phyloP scores from a whole-genome alignment of 2,329 filamentous ascomycete genomes.

The Penicillium rolfsii region DNA sequence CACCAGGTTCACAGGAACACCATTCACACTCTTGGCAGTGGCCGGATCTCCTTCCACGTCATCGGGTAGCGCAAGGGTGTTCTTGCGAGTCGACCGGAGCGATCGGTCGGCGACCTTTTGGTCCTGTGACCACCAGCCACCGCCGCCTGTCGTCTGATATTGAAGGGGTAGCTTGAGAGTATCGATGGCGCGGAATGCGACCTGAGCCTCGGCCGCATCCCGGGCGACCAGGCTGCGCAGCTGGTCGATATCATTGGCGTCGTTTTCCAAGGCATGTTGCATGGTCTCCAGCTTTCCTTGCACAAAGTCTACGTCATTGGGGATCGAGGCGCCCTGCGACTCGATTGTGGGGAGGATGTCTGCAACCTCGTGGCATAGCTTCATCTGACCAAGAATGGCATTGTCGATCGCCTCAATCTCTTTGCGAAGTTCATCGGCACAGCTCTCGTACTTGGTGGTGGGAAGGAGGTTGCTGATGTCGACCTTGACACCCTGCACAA shows the following conservation, averaged over 20 bases:
- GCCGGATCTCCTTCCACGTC: conserved; percentile 46
- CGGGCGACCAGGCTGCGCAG: conserved; percentile 62
- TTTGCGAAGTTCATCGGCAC: conserved; percentile 78
- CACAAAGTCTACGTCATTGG: conserved; percentile 67
- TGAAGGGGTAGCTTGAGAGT: conserved; percentile 71
- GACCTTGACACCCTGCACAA: conserved; percentile 73
- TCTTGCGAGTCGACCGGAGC: conserved; percentile 46
- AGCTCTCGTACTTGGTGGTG: conserved; percentile 89
- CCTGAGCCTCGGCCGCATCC: conserved; percentile 70
- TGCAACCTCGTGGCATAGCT: conserved; percentile 72
- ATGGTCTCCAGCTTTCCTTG: conserved; percentile 64
- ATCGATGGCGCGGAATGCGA: conserved; percentile 73
- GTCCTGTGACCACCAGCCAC: conserved; percentile 48
- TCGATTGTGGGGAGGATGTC: conserved; percentile 68
- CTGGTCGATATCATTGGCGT: conserved; percentile 62
- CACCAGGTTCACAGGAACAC: conserved; percentile 63
- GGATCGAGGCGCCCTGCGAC: conserved; percentile 65
- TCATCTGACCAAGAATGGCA: conserved; percentile 78
- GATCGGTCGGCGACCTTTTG: conserved; percentile 45
- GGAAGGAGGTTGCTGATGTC: conserved; percentile 77
- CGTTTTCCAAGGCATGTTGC: conserved; percentile 64
- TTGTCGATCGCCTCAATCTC: conserved; percentile 78
- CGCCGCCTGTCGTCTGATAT: conserved; percentile 57
- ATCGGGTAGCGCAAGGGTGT: conserved; percentile 53
- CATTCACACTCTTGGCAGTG: conserved; percentile 50